These are phyloP conservation scores for Naematelia encephala DNA, from an alignment of 768 basidiomycete genomes.

Conservation along the genomic window DNA sequence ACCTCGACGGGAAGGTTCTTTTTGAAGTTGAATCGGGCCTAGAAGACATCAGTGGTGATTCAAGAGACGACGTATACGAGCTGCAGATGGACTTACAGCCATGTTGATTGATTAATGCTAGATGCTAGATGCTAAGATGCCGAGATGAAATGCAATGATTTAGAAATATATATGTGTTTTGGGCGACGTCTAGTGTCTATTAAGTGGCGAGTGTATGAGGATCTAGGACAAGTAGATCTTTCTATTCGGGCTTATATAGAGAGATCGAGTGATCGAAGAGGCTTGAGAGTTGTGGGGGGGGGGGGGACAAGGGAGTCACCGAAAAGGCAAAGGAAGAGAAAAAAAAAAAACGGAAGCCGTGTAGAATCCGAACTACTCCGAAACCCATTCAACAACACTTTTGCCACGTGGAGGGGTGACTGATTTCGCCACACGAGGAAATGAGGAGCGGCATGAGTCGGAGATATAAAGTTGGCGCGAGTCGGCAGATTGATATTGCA, in stretches of 20 bases:
- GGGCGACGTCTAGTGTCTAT: neutral
- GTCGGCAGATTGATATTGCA: too few species aligned
- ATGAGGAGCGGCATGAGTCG: neutral
- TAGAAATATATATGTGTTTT: neutral
- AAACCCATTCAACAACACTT: neutral
- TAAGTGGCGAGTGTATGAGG: neutral
- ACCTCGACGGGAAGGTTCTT: slow-evolving; percentile 75
- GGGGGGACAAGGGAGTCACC: neutral
- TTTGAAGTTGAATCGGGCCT: slow-evolving; percentile 15
- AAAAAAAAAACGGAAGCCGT: neutral
- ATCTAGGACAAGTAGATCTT: too few species aligned
- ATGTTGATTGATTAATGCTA: neutral
- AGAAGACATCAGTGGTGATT: neutral
- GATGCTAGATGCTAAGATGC: neutral
- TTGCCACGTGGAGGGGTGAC: too few species aligned
- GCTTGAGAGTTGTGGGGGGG: neutral
- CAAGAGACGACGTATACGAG: neutral
- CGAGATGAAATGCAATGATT: neutral
- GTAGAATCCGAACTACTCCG: neutral
- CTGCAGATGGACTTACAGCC: neutral
- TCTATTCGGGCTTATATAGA: too few species aligned
- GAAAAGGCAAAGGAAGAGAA: neutral
- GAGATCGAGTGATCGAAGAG: neutral
- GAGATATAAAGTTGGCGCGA: neutral
- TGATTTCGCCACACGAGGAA: neutral